Percentiles rank a stretch among this genome's conserved stretches.
Evolutionary conservation across 1,139 yeast species (phyloP).

Genomic region (Suhomyces taliae): DNA sequence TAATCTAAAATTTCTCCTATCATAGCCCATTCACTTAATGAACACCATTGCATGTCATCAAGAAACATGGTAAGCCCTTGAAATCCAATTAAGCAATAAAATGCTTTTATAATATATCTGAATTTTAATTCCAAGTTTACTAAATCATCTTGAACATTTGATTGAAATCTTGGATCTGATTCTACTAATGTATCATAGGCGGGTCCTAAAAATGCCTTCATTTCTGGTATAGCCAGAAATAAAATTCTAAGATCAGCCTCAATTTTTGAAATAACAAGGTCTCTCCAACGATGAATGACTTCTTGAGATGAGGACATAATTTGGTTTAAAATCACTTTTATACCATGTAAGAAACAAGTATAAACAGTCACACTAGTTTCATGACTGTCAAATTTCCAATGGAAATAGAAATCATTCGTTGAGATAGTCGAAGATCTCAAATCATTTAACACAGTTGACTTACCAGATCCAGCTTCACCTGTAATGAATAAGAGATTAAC

Average conservation of each 20-base stretch:
- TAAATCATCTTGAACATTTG: constrained; percentile 23
- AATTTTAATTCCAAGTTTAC: constrained; percentile 41
- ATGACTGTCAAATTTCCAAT: constrained; percentile 41
- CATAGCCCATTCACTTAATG: constrained; percentile 30
- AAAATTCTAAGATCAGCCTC: constrained; percentile 46
- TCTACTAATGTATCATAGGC: constrained; percentile 30
- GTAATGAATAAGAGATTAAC: constrained; percentile 35
- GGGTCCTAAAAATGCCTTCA: constrained; percentile 45
- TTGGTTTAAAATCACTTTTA: constrained; percentile 43
- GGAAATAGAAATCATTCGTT: constrained; percentile 39
- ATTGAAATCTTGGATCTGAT: constrained; percentile 5
- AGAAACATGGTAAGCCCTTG: constrained; percentile 48
- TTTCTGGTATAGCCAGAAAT: constrained; percentile 47
- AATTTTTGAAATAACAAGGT: constrained; percentile 38
- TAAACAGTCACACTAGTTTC: constrained; percentile 31
- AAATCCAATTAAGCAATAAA: constrained; percentile 43
- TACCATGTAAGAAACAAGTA: constrained; percentile 32
- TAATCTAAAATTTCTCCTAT: constrained; percentile 29
- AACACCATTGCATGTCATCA: constrained; percentile 52
- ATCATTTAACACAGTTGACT: constrained; percentile 45
- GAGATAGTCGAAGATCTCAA: constrained; percentile 38
- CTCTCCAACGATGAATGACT: constrained; percentile 44
- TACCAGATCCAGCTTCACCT: constrained; percentile 53
- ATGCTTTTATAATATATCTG: constrained; percentile 43
- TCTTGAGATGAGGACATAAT: constrained; percentile 42